Percentiles rank a stretch among this genome's conserved stretches.
These are phyloP conservation scores for Aspergillus neoniger DNA, from an alignment of 2,329 filamentous ascomycete species.

Conservation along the genomic window DNA sequence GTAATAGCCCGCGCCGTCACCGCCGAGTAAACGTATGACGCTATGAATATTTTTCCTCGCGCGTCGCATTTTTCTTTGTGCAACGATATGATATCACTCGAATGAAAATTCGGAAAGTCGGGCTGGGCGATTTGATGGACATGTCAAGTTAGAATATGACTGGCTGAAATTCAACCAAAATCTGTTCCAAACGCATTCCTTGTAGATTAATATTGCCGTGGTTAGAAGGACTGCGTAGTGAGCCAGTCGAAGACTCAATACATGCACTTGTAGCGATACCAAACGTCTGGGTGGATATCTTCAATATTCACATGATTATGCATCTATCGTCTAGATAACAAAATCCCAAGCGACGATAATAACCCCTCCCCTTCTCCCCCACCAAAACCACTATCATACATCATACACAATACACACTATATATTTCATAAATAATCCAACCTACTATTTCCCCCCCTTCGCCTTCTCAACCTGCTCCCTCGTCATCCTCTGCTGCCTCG, in stretches of 20 bases:
- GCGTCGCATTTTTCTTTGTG: slow-evolving; percentile 37
- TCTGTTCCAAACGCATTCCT: slow-evolving; percentile 29
- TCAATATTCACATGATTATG: no score
- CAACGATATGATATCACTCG: slow-evolving; percentile 43
- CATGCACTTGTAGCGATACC: no score
- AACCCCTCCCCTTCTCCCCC: background rate
- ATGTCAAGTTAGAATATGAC: slow-evolving; percentile 36
- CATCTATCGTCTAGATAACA: no score
- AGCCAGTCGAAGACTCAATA: no score
- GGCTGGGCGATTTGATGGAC: slow-evolving; percentile 41
- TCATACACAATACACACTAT: background rate
- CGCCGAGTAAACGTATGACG: slow-evolving; percentile 45
- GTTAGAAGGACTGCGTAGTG: no score
- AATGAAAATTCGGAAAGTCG: slow-evolving; percentile 33
- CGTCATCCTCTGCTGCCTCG: slow-evolving; percentile 66
- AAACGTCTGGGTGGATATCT: no score
- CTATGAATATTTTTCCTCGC: slow-evolving; percentile 38
- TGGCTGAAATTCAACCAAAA: slow-evolving; percentile 27
- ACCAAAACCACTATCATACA: background rate
- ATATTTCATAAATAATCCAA: background rate
- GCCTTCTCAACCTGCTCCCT: slow-evolving; percentile 27
- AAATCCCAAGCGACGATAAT: background rate
- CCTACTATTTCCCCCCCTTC: slow-evolving; percentile 4
- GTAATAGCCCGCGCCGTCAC: slow-evolving; percentile 45
- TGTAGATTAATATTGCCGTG: background rate